These are phyloP conservation scores for Penicillium riverlandense DNA, from an alignment of 495 filamentous ascomycete genomes.

Conservation along the genomic window DNA sequence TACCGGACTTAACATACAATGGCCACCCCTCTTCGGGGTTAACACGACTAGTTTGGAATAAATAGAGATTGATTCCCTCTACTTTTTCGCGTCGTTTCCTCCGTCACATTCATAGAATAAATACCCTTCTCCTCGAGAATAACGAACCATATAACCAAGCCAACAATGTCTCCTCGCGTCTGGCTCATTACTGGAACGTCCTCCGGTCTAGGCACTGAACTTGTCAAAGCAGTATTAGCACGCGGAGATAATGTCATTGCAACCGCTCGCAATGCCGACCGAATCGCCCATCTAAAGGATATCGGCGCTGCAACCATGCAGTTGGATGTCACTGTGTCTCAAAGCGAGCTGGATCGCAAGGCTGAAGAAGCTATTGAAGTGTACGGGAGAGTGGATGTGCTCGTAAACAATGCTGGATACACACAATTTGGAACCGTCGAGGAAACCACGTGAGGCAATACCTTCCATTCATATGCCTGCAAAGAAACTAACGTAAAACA, in stretches of 20 bases:
- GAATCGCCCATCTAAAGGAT: slow-evolving; percentile 31
- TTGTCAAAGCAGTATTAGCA: slow-evolving; percentile 31
- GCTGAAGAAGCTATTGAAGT: slow-evolving; percentile 29
- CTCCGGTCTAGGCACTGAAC: slow-evolving; percentile 43
- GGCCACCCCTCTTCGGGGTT: no score
- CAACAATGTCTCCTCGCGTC: slow-evolving; percentile 26
- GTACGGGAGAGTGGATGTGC: slow-evolving; percentile 38
- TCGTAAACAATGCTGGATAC: slow-evolving; percentile 40
- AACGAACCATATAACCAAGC: background rate
- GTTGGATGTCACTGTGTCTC: slow-evolving; percentile 37
- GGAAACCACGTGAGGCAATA: background rate
- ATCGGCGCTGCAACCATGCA: slow-evolving; percentile 33
- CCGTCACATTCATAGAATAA: no score
- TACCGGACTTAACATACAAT: no score
- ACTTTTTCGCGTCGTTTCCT: no score
- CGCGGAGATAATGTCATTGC: slow-evolving; percentile 51
- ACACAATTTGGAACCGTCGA: background rate
- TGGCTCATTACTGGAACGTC: slow-evolving; percentile 52
- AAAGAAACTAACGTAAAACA: no score
- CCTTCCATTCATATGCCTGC: no score
- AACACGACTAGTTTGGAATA: no score
- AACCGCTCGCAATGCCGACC: slow-evolving; percentile 38
- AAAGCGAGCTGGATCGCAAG: slow-evolving; percentile 22
- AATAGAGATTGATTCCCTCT: no score
- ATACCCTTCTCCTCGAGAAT: no score